phyloP scores from a whole-genome alignment of 495 filamentous ascomycete species.

The Penicillium psychrofluorescens region DNA sequence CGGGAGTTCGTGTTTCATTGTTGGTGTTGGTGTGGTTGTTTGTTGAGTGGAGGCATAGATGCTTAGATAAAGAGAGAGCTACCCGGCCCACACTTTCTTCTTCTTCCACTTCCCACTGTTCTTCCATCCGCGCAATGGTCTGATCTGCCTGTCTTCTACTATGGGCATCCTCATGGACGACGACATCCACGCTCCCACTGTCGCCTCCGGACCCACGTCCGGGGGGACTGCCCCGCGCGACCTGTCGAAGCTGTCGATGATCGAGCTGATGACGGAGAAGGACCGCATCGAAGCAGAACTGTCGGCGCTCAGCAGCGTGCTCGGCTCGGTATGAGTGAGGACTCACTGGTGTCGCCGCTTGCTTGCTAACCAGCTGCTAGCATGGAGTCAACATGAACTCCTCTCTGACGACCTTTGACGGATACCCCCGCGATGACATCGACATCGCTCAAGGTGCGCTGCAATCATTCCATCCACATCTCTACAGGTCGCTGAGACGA shows the following conservation, averaged over 20 bases:
- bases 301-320: conserved; percentile 71
- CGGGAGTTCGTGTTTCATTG: background rate
- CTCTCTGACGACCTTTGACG: conserved; percentile 78
- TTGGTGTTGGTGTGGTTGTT: background rate
- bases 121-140: conserved; percentile 1
- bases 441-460: conserved; percentile 87
- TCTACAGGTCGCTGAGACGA: conserved; percentile 9
- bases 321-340: conserved; percentile 65
- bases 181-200: conserved; percentile 64
- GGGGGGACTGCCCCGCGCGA: conserved; percentile 43
- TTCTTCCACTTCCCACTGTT: background rate
- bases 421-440: conserved; percentile 87
- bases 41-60: background rate
- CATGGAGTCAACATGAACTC: conserved; percentile 94
- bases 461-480: background rate
- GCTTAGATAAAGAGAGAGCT: too few relatives aligned
- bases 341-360: background rate
- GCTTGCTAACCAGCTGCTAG: conserved; percentile 34
- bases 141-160: conserved; percentile 9
- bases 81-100: conserved; percentile 8
- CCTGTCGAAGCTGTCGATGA: conserved; percentile 51
- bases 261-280: conserved; percentile 64
- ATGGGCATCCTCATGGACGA: conserved; percentile 56
- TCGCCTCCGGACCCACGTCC: conserved; percentile 64
- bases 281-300: conserved; percentile 79